Conservation (phyloP, 2,329 filamentous ascomycete genomes). For the Xylariaceae sp. region DNA sequence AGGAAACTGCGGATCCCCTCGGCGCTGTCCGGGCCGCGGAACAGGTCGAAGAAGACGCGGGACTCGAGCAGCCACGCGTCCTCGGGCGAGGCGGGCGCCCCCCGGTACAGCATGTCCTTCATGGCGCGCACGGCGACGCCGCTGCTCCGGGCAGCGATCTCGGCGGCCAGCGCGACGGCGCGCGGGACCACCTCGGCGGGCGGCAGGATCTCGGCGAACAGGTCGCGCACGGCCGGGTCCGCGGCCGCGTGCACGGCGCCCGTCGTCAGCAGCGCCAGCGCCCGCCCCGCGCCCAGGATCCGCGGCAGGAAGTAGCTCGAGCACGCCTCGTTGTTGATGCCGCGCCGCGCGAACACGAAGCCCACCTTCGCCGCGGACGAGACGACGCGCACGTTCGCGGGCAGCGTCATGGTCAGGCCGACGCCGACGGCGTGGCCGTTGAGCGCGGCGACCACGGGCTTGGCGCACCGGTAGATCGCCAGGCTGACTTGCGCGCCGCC, state of each 20-base stretch:
- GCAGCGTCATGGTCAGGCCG: constrained; percentile 66
- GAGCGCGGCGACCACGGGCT: constrained; percentile 64
- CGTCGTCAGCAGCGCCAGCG: constrained; percentile 70
- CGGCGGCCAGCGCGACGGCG: constrained; percentile 69
- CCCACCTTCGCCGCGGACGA: constrained; percentile 69
- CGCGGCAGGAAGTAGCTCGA: constrained; percentile 75
- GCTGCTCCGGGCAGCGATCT: constrained; percentile 71
- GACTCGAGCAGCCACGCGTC: constrained; percentile 74
- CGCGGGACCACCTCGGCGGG: too few species aligned
- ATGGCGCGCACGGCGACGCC: constrained; percentile 68
- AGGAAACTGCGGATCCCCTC: constrained; percentile 74
- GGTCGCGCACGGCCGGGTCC: constrained; percentile 57
- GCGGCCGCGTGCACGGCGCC: constrained; percentile 63
- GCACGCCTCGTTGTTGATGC: constrained; percentile 74
- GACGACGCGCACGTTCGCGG: constrained; percentile 59
- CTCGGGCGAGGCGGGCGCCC: constrained; percentile 64
- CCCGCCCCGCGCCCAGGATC: constrained; percentile 68
- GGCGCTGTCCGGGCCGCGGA: constrained; percentile 62
- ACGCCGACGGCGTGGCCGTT: constrained; percentile 66
- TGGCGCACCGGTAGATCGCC: constrained; percentile 61
- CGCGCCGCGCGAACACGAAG: constrained; percentile 74
- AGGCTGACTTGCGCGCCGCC: constrained; percentile 60
- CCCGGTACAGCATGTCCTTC: constrained; percentile 61
- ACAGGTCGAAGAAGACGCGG: constrained; percentile 65
- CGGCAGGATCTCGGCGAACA: constrained; percentile 71